Evolutionary conservation across 352 stramenopile genomes (phyloP).

Genomic region (Phytopythium helicoides): DNA sequence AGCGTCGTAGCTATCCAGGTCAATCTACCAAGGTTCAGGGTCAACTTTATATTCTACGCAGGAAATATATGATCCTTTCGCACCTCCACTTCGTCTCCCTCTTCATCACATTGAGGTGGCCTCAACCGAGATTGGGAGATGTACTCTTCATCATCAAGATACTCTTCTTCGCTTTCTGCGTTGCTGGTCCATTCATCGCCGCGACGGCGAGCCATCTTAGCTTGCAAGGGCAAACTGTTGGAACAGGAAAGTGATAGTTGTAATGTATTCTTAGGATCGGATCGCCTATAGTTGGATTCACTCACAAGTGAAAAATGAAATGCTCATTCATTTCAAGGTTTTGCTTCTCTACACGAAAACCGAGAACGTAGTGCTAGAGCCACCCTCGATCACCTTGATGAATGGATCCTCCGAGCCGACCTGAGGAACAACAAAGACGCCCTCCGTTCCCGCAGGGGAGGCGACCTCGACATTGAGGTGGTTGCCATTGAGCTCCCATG

Average conservation of each 20-base stretch:
- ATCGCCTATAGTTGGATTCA: too few species aligned
- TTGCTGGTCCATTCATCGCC: too few species aligned
- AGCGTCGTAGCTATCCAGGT: conserved; percentile 61
- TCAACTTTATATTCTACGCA: neutral
- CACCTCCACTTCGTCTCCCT: neutral
- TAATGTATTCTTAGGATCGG: too few species aligned
- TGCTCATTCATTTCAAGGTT: too few species aligned
- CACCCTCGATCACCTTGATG: conserved; percentile 8
- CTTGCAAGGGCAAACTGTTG: too few species aligned
- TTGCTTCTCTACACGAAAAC: conserved; percentile 3
- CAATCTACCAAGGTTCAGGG: conserved; percentile 26
- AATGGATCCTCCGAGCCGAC: conserved; percentile 10
- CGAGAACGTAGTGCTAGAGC: neutral
- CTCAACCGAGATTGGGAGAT: too few species aligned
- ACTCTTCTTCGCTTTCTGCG: too few species aligned
- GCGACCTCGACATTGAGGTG: conserved; percentile 13
- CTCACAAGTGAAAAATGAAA: too few species aligned
- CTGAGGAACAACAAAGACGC: conserved; percentile 16
- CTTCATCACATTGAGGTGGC: neutral
- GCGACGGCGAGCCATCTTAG: too few species aligned
- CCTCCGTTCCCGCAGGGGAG: conserved; percentile 13
- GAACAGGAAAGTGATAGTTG: too few species aligned
- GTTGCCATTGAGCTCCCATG: conserved; percentile 6
- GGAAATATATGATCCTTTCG: neutral
- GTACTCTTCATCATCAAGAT: too few species aligned